Evolutionary conservation across 129 eudicot genomes (phyloP), one percentile per base, ranked within the genome.

Genomic region (Flaveria bidentis): DNA sequence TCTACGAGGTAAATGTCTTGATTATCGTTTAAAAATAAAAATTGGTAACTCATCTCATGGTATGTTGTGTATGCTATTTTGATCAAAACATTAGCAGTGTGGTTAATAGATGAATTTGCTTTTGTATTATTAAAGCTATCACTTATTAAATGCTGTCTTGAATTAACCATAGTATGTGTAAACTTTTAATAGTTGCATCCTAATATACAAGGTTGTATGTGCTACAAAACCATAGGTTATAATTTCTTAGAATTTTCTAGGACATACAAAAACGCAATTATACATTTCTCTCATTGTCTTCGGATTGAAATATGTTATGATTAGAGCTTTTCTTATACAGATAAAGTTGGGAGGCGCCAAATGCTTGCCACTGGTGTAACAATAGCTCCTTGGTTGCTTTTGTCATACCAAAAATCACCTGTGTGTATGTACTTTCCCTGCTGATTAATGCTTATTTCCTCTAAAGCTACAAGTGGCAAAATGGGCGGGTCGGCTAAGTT

Each of bases 301-400:
- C 45, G 75, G 49, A 68, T 52, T 3, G 1, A 13, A 50, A 28
- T 12, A 44, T 28, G 5, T 74, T 14, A 57, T 16, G 39, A 73
- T 20, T 49, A 56, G 64, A 67, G 49, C 70, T 49, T 39, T 73
- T n/a, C 13, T 67, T 72, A 70, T 50, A 52, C 88, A 90, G 97
- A 90, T 87, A 82, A 80, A 84, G 71, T 69, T 17, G 92, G 97
- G 74, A 87, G 98, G 74, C 96, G 98, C 47, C 83, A 88, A 75
- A 76, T 93, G 80, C 88, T 93, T 62, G 88, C 91, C 57, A 39
- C 90, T 80, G 97, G 97, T 55, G 71, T 87, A 46, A 81, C 83
- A 70, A 69, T 82, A 65, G 85, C 79, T 70, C 96, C 98, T 47
- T 88, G 86, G 90, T 18, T 93, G 66, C 76, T 86, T 66, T 69